phyloP scores from a whole-genome alignment of 2,329 filamentous ascomycete species.

The Xylariaceae sp. region DNA sequence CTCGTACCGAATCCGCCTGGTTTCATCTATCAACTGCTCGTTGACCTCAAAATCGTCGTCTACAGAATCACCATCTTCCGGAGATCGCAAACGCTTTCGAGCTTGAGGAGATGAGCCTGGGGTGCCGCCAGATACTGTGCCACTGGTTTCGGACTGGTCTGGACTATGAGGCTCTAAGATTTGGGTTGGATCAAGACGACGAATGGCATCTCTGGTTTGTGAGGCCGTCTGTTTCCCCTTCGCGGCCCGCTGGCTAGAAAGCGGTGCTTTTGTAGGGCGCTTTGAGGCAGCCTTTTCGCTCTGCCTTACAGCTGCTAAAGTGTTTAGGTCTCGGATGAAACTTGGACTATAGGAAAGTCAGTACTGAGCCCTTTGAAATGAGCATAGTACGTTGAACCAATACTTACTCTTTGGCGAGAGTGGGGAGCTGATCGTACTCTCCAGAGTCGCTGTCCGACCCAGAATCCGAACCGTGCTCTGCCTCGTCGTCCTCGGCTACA shows the following conservation, averaged over 20 bases:
- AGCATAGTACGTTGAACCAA: neutral
- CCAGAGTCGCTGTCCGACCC: constrained; percentile 29
- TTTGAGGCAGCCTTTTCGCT: constrained; percentile 18
- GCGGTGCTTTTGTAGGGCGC: neutral
- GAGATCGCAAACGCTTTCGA: constrained; percentile 1
- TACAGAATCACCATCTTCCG: constrained; percentile 20
- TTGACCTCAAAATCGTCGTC: constrained; percentile 35
- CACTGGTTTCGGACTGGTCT: constrained; percentile 8
- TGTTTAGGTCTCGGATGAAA: constrained; percentile 31
- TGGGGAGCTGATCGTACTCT: constrained; percentile 30
- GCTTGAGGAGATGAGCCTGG: neutral
- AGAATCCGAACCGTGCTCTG: constrained; percentile 7
- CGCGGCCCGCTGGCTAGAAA: constrained; percentile 21
- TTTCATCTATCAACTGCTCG: constrained; percentile 28
- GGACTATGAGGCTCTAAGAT: constrained; percentile 18
- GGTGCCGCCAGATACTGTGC: neutral
- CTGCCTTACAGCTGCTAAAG: constrained; percentile 32
- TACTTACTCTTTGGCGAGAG: constrained; percentile 30
- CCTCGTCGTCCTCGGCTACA: constrained; percentile 19
- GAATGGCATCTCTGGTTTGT: constrained; percentile 31
- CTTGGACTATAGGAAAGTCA: constrained; percentile 34
- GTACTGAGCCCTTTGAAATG: constrained; percentile 1
- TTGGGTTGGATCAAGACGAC: constrained; percentile 25
- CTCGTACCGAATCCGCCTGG: constrained; percentile 20
- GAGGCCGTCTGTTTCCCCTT: constrained; percentile 22